Conservation (phyloP, 192 early-diverging fungal species). For the Linnemannia exigua region DNA sequence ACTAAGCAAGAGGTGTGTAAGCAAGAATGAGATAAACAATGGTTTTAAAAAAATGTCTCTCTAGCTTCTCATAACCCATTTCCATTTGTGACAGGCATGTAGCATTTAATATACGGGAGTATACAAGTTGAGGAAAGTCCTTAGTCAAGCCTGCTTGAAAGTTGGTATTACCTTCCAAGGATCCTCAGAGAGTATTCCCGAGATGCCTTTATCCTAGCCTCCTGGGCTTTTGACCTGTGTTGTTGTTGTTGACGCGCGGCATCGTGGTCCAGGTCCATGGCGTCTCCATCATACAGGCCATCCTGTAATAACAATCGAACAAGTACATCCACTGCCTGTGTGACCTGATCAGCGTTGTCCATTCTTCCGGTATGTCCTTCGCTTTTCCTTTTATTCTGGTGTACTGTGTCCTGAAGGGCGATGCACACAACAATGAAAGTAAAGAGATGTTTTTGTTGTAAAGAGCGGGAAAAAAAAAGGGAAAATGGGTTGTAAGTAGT, state of each 20-base stretch:
- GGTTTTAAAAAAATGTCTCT: no score
- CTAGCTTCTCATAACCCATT: neutral
- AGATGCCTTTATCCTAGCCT: constrained; percentile 30
- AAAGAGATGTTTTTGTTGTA: neutral
- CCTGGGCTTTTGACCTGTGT: neutral
- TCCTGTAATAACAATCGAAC: constrained; percentile 27
- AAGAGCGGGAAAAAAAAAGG: neutral
- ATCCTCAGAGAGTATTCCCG: constrained; percentile 51
- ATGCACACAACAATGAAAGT: constrained; percentile 11
- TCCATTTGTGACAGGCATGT: no score
- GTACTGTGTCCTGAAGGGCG: neutral
- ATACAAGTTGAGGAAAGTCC: no score
- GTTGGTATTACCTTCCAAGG: constrained; percentile 40
- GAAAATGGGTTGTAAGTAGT: neutral
- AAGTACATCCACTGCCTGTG: constrained; percentile 34
- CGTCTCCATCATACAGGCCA: constrained; percentile 7
- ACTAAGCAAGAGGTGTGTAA: constrained; percentile 37
- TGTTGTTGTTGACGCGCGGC: neutral
- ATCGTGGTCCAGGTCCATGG: constrained; percentile 20
- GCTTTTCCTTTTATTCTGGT: neutral
- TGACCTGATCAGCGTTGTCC: constrained; percentile 44
- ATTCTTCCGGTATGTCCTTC: constrained; percentile 4
- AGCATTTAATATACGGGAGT: no score
- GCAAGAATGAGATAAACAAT: neutral
- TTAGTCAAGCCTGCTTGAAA: neutral